These are phyloP conservation scores for Camellia granthamiana DNA, from an alignment of 148 eudicot species.

Conservation along the genomic window DNA sequence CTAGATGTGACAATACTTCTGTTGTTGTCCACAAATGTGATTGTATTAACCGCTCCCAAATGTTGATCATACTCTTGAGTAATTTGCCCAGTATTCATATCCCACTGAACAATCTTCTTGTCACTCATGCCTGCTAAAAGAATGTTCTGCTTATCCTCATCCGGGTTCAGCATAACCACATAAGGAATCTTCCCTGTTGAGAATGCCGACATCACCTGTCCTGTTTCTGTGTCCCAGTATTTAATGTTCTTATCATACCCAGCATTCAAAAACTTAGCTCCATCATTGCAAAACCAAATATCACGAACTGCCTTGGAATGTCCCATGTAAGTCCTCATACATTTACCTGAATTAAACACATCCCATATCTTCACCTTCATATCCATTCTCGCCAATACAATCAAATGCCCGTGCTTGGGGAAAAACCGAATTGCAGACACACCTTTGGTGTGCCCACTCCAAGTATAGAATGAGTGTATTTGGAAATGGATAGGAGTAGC, in stretches of 20 bases:
- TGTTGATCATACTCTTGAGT: conserved; percentile 99
- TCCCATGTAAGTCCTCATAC: conserved; percentile 99
- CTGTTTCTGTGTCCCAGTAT: conserved; percentile 97
- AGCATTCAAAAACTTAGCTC: conserved; percentile 83
- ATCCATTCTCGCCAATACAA: conserved; percentile 87
- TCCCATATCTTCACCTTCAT: conserved; percentile 95
- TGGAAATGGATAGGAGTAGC: too few species aligned
- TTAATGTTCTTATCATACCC: conserved; percentile 94
- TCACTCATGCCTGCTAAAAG: conserved; percentile 96
- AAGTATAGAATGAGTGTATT: conserved; percentile 32
- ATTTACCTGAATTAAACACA: conserved; percentile 80
- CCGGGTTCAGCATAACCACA: conserved; percentile 91
- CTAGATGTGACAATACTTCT: conserved; percentile 92
- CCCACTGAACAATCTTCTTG: conserved; percentile 99
- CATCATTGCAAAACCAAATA: conserved; percentile 86
- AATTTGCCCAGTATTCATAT: conserved; percentile 76
- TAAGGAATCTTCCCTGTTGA: conserved; percentile 94
- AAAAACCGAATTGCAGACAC: conserved; percentile 89
- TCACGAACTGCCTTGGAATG: conserved; percentile 83
- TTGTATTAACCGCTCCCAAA: conserved; percentile 93
- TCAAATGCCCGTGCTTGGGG: conserved; percentile 84
- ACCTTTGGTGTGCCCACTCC: conserved; percentile 97
- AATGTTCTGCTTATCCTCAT: conserved; percentile 94
- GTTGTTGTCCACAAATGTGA: conserved; percentile 91
- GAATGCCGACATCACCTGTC: conserved; percentile 85